A percentile compares a stretch with the other conserved stretches of the same genome.
Conservation (phyloP, 331 rosid species). For the Rosa hybrid region DNA sequence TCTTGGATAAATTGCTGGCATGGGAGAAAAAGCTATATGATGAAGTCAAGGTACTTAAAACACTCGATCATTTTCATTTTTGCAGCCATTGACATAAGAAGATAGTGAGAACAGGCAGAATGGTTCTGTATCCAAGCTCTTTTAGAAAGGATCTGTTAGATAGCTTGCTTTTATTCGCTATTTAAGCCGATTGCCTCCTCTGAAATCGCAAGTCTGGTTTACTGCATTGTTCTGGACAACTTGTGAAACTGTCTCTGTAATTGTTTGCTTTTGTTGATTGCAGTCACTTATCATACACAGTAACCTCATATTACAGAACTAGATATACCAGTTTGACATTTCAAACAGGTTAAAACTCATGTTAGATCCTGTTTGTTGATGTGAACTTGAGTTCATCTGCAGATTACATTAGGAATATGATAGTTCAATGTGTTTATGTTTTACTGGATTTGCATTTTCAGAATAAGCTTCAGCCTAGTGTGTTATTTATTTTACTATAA, state of each 20-base stretch:
- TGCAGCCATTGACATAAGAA: background rate
- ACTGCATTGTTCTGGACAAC: background rate
- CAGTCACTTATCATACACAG: background rate
- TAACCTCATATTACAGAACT: background rate
- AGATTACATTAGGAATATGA: background rate
- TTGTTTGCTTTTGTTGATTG: background rate
- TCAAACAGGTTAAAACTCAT: background rate
- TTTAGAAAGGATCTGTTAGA: background rate
- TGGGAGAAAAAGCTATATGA: conserved; percentile 98
- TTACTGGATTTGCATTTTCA: background rate
- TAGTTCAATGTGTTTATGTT: background rate
- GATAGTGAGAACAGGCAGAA: background rate
- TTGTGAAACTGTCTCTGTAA: background rate
- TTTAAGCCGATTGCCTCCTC: background rate
- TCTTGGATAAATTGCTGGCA: conserved; percentile 92
- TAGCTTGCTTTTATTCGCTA: background rate
- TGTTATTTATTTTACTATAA: background rate
- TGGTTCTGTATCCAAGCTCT: background rate
- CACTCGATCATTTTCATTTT: background rate
- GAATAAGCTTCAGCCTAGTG: background rate
- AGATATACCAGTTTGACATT: background rate
- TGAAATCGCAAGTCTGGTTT: background rate
- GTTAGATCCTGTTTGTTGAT: background rate
- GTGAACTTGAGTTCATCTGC: background rate
- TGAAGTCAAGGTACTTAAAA: conserved; percentile 77